These are phyloP conservation scores for Myxozyma mucilagina DNA, from an alignment of 805 yeast genomes.

Conservation along the genomic window DNA sequence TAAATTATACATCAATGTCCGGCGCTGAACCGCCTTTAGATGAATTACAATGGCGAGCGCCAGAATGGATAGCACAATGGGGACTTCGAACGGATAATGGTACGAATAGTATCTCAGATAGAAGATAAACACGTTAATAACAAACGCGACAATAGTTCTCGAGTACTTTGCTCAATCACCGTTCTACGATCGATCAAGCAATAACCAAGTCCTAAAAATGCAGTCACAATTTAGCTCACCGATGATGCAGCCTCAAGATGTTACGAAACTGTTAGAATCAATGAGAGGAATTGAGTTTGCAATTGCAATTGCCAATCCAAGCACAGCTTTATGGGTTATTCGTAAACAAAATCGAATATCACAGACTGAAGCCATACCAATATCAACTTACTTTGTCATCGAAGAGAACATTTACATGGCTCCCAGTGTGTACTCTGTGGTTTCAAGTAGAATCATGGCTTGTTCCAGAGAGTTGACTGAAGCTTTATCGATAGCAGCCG, in stretches of 20 bases:
- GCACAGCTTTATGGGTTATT: constrained; percentile 82
- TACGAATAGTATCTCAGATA: not conserved
- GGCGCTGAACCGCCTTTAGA: constrained; percentile 10
- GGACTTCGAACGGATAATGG: constrained; percentile 82
- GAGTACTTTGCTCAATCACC: constrained; percentile 95
- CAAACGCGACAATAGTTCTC: constrained; percentile 45
- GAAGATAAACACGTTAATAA: not conserved
- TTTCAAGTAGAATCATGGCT: constrained; percentile 67
- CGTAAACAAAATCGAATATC: constrained; percentile 71
- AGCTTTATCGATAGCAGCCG: constrained; percentile 42
- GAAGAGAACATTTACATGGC: constrained; percentile 94
- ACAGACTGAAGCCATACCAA: constrained; percentile 52
- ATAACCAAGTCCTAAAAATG: constrained; percentile 93
- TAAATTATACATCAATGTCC: too few relatives aligned
- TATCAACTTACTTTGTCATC: constrained; percentile 81
- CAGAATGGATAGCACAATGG: constrained; percentile 92
- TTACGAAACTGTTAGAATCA: constrained; percentile 56
- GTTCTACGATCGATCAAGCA: constrained; percentile 89
- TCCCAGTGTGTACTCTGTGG: constrained; percentile 69
- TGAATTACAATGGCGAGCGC: constrained; percentile 85
- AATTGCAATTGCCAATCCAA: constrained; percentile 72
- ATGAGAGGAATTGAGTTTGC: constrained; percentile 88
- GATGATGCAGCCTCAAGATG: constrained; percentile 42
- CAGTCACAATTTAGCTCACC: constrained; percentile 79
- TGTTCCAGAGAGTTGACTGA: constrained; percentile 48